These are phyloP conservation scores for Aspergillus sp. DNA, from an alignment of 2,329 filamentous ascomycete genomes.

Conservation along the genomic window DNA sequence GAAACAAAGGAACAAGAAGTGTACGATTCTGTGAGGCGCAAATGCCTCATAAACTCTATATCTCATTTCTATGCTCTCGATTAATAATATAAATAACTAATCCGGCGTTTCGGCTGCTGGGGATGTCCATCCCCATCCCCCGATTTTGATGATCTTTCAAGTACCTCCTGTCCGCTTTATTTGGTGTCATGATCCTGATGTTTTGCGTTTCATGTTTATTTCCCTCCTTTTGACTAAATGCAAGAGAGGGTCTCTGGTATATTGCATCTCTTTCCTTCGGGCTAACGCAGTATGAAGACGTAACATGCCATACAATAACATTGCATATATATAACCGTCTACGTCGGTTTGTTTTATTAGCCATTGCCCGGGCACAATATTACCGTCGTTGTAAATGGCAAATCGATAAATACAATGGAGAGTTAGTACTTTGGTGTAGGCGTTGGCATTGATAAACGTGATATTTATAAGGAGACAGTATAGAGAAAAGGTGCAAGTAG, in stretches of 20 bases:
- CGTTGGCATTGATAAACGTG: too few relatives aligned
- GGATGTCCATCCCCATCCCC: slow-evolving; percentile 20
- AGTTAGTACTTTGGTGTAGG: too few relatives aligned
- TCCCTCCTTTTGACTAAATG: slow-evolving; percentile 1
- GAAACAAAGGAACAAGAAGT: slow-evolving; percentile 49
- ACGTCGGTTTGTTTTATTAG: neutral
- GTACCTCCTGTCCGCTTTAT: slow-evolving; percentile 13
- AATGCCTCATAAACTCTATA: slow-evolving; percentile 1
- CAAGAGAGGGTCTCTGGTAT: slow-evolving; percentile 11
- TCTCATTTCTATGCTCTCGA: slow-evolving; percentile 19
- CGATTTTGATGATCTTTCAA: slow-evolving; percentile 25
- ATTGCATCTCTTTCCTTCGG: slow-evolving; percentile 12
- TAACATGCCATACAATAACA: slow-evolving; percentile 27
- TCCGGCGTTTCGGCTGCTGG: slow-evolving; percentile 36
- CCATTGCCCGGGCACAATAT: too few relatives aligned
- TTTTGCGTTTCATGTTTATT: slow-evolving; percentile 10
- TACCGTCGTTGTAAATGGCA: too few relatives aligned
- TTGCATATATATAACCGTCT: slow-evolving; percentile 9
- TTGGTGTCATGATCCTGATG: slow-evolving; percentile 22
- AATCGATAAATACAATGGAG: too few relatives aligned
- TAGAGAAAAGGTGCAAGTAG: neutral
- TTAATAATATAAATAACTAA: slow-evolving; percentile 41
- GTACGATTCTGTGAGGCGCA: slow-evolving; percentile 43
- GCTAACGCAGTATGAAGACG: slow-evolving; percentile 27
- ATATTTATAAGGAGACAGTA: neutral